Evolutionary conservation across 495 filamentous ascomycete genomes (phyloP).

Genomic region (Annulohypoxylon bovei): DNA sequence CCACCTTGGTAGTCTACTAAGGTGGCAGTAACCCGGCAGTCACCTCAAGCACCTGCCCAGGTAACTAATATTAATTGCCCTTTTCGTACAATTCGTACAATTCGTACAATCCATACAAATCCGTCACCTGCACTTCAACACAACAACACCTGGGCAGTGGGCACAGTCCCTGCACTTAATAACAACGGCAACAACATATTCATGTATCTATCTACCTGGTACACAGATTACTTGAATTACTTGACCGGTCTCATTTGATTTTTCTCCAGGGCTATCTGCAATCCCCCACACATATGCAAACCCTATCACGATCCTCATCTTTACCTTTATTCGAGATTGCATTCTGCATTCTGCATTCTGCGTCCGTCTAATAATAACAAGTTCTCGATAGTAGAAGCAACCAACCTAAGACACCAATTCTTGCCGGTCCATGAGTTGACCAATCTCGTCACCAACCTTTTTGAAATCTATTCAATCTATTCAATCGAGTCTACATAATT

Average conservation of each 20-base stretch:
- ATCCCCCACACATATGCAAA: neutral
- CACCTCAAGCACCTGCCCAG: neutral
- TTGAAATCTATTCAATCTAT: too few species aligned
- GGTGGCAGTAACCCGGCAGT: neutral
- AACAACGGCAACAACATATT: conserved; percentile 1
- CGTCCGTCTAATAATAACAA: neutral
- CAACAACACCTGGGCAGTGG: neutral
- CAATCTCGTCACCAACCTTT: conserved; percentile 10
- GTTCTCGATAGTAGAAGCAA: neutral
- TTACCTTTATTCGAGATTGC: neutral
- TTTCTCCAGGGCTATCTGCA: conserved; percentile 6
- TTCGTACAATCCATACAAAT: too few species aligned
- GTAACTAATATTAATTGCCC: conserved; percentile 26
- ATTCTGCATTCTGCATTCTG: neutral
- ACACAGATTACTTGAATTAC: conserved; percentile 3
- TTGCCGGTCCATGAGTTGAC: conserved; percentile 16
- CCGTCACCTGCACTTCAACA: neutral
- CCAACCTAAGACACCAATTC: neutral
- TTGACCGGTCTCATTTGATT: neutral
- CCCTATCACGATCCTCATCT: neutral
- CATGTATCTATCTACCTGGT: neutral
- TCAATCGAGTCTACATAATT: neutral
- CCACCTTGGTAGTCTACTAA: neutral
- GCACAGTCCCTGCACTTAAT: conserved; percentile 8
- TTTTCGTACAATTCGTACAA: conserved; percentile 15